phyloP scores from a whole-genome alignment of 306 rosid genomes.

The Pterocarpus macrocarpus region DNA sequence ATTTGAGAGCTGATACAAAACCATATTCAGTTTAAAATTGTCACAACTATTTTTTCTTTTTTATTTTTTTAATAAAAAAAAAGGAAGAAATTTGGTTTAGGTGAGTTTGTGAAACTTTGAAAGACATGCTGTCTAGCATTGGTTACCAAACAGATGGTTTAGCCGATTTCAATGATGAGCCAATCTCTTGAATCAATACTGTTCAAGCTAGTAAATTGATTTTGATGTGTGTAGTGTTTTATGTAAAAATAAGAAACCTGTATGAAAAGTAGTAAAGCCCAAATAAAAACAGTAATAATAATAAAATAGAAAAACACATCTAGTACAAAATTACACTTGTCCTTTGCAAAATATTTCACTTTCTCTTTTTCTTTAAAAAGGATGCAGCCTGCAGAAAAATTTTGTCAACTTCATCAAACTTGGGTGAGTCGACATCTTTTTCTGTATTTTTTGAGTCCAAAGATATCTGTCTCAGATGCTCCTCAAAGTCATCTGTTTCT shows the following conservation, averaged over 20 bases:
- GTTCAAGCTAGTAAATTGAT: neutral
- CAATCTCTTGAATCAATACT: neutral
- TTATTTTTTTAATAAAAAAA: too few species aligned
- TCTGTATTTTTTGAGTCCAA: conserved; percentile 55
- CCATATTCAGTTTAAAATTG: neutral
- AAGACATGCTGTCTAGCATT: neutral
- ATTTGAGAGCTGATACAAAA: conserved; percentile 17
- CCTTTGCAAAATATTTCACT: conserved; percentile 47
- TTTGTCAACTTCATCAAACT: conserved; percentile 83
- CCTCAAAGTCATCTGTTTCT: conserved; percentile 73
- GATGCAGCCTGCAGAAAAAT: conserved; percentile 80
- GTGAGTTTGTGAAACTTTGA: neutral
- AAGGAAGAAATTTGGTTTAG: neutral
- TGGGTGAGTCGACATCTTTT: conserved; percentile 52
- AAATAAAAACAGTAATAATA: too few species aligned
- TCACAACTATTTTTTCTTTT: neutral
- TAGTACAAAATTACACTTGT: conserved; percentile 4
- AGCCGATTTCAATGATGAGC: conserved; percentile 9
- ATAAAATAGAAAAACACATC: neutral
- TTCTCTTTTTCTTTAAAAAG: conserved; percentile 69
- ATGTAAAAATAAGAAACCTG: too few species aligned
- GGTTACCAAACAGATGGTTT: neutral
- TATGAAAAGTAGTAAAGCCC: too few species aligned
- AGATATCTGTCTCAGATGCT: conserved; percentile 75
- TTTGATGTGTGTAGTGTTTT: neutral